A percentile compares a stretch with the other conserved stretches of the same genome.
Conservation (phyloP, 202 grass and related monocot species). For the Thinopyrum obtusiflorum region DNA sequence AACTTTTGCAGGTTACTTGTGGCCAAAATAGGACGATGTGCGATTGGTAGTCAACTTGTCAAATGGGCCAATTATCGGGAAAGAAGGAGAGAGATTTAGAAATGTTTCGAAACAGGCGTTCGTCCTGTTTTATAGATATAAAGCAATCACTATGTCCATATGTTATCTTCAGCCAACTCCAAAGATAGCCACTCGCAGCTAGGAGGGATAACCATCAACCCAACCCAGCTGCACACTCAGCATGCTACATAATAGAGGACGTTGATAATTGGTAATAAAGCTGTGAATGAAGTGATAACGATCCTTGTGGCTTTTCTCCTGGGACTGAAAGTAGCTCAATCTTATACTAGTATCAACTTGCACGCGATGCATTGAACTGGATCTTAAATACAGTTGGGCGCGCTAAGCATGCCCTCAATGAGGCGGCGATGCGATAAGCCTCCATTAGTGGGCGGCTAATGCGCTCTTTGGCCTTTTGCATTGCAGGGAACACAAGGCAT, state of each 20-base stretch:
- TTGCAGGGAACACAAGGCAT: conserved; percentile 34
- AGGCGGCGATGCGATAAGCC: not conserved
- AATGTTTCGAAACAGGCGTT: too few species aligned
- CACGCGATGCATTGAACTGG: conserved; percentile 25
- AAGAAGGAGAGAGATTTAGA: not conserved
- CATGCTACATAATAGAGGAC: not conserved
- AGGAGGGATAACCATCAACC: too few species aligned
- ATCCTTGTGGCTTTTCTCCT: conserved; percentile 21
- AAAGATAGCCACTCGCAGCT: not conserved
- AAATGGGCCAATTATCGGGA: not conserved
- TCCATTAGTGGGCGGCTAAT: conserved; percentile 20
- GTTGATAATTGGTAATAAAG: not conserved
- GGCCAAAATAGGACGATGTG: not conserved
- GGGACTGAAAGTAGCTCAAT: not conserved
- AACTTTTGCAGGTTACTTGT: not conserved
- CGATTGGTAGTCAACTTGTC: not conserved
- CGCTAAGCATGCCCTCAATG: not conserved
- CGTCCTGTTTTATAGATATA: too few species aligned
- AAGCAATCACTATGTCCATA: too few species aligned
- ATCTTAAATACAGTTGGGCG: conserved; percentile 7
- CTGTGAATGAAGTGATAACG: not conserved
- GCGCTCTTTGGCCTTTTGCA: not conserved
- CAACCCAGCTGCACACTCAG: not conserved
- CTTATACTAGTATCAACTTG: conserved; percentile 36
- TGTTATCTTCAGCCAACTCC: too few species aligned